A percentile compares a stretch with the other conserved stretches of the same genome.
Conservation (phyloP, 2,329 filamentous ascomycete species). For the Sordariomycetes sp. region DNA sequence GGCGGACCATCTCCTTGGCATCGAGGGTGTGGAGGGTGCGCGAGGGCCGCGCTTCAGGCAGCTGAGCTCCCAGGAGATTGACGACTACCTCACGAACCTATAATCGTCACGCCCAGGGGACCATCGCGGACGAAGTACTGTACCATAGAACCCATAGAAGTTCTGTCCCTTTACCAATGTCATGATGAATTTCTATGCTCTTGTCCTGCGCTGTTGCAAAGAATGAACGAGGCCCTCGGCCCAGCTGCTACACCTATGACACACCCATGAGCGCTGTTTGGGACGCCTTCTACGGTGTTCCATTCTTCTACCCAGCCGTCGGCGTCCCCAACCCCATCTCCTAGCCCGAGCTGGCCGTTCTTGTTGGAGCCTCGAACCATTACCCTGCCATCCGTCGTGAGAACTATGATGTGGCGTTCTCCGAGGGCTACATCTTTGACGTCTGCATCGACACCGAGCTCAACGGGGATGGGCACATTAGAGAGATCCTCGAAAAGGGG, state of each 20-base stretch:
- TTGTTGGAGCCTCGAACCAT: slow-evolving; percentile 45
- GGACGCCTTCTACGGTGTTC: slow-evolving; percentile 20
- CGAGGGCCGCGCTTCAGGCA: slow-evolving; percentile 84
- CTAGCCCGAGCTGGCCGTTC: slow-evolving; percentile 49
- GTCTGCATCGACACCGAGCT: slow-evolving; percentile 31
- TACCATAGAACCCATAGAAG: slow-evolving; percentile 22
- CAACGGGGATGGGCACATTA: slow-evolving; percentile 28
- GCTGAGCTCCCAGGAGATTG: slow-evolving; percentile 94
- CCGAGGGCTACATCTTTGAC: slow-evolving; percentile 48
- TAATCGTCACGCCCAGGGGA: slow-evolving; percentile 32
- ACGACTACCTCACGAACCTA: slow-evolving; percentile 98
- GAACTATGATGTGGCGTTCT: slow-evolving; percentile 44
- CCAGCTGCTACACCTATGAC: slow-evolving; percentile 36
- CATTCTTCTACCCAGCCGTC: slow-evolving; percentile 18
- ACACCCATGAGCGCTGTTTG: slow-evolving; percentile 12
- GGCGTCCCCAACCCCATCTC: slow-evolving; percentile 3
- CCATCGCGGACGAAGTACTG: slow-evolving; percentile 14
- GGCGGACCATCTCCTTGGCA: slow-evolving; percentile 83
- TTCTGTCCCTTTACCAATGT: not conserved
- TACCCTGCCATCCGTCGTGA: slow-evolving; percentile 36
- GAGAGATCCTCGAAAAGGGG: slow-evolving; percentile 5
- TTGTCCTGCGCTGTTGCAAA: not conserved
- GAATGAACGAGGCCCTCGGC: slow-evolving; percentile 35
- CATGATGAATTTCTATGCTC: not conserved
- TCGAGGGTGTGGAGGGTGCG: slow-evolving; percentile 79